These are phyloP conservation scores for Diaporthe ampelina DNA, from an alignment of 2,329 filamentous ascomycete species.

Conservation along the genomic window DNA sequence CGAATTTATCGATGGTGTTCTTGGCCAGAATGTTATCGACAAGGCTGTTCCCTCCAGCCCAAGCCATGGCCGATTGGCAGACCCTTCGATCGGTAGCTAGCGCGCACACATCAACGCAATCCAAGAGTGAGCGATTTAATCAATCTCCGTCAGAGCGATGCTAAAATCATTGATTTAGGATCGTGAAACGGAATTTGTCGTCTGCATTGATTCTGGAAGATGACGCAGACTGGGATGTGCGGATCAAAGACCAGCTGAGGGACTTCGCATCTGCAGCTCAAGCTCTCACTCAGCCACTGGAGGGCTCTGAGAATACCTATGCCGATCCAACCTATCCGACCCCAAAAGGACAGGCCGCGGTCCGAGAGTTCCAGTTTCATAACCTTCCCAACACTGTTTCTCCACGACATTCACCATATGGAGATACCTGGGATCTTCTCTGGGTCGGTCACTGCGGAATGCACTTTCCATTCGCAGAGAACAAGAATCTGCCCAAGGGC, in stretches of 20 bases:
- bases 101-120: slow-evolving; percentile 57
- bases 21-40: slow-evolving; percentile 53
- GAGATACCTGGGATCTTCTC: slow-evolving; percentile 65
- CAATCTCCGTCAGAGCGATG: slow-evolving; percentile 33
- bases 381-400: slow-evolving; percentile 38
- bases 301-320: slow-evolving; percentile 33
- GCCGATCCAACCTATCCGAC: slow-evolving; percentile 49
- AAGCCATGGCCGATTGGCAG: slow-evolving; percentile 49
- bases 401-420: slow-evolving; percentile 57
- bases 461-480: slow-evolving; percentile 47
- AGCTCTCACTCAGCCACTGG: slow-evolving; percentile 44
- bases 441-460: slow-evolving; percentile 65
- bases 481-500: slow-evolving; percentile 45
- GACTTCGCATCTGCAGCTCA: slow-evolving; percentile 46
- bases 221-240: slow-evolving; percentile 62
- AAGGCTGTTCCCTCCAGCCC: slow-evolving; percentile 53
- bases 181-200: slow-evolving; percentile 54
- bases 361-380: slow-evolving; percentile 39
- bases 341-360: slow-evolving; percentile 32
- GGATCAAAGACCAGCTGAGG: slow-evolving; percentile 55
- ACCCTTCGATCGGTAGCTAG: slow-evolving; percentile 54
- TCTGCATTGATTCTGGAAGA: slow-evolving; percentile 61
- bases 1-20: slow-evolving; percentile 61
- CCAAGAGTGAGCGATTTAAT: slow-evolving; percentile 44
- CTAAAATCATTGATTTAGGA: slow-evolving; percentile 43